A percentile compares a stretch with the other conserved stretches of the same genome.
Conservation (phyloP, 495 filamentous ascomycete species). For the Podospora fimiseda region DNA sequence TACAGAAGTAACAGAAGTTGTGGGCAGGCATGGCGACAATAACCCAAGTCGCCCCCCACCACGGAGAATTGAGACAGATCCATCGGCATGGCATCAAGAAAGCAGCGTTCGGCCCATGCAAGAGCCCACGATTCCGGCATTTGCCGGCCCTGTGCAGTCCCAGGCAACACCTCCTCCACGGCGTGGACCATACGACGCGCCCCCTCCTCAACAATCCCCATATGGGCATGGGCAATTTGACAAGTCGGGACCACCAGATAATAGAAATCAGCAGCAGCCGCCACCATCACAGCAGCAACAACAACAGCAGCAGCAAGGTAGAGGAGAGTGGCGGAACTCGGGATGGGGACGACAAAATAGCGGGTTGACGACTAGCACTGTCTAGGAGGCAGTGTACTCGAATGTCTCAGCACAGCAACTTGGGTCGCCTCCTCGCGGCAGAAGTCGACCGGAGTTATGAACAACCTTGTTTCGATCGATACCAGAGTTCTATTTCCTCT, state of each 20-base stretch:
- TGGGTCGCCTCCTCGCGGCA: neutral
- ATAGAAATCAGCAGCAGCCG: neutral
- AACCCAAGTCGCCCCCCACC: conserved; percentile 40
- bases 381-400: conserved; percentile 16
- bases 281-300: conserved; percentile 1
- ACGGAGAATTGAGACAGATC: conserved; percentile 69
- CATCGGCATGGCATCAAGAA: conserved; percentile 71
- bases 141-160: neutral
- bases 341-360: conserved; percentile 41
- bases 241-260: neutral
- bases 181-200: conserved; percentile 31
- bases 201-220: conserved; percentile 17
- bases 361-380: conserved; percentile 28
- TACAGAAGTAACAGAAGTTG: conserved; percentile 52
- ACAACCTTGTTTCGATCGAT: neutral
- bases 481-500: neutral
- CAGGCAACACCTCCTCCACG: conserved; percentile 40
- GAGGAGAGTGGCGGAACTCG: conserved; percentile 47
- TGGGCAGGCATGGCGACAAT: conserved; percentile 41
- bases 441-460: neutral
- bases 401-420: neutral
- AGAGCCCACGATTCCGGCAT: conserved; percentile 42
- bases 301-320: neutral
- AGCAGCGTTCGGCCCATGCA: conserved; percentile 73
- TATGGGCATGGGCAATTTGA: conserved; percentile 21